Conservation (phyloP, 2,329 filamentous ascomycete genomes). For the Verticillium dahliae region DNA sequence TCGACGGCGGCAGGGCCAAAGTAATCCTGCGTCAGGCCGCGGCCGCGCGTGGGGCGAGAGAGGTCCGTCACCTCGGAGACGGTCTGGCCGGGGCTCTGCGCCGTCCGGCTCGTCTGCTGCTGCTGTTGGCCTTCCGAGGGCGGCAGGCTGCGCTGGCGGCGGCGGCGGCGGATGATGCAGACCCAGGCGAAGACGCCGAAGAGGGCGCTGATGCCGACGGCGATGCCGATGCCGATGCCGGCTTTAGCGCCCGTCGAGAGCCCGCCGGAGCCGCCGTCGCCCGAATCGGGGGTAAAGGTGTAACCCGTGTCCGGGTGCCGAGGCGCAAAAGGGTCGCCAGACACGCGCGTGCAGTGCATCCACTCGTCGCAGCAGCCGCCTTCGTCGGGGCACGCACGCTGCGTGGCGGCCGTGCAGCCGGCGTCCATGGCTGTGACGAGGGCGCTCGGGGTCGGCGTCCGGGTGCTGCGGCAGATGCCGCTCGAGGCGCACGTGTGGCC, state of each 20-base stretch:
- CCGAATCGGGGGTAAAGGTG: conserved; percentile 11
- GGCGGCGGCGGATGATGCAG: conserved; percentile 32
- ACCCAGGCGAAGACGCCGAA: conserved; percentile 40
- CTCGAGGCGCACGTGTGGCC: conserved; percentile 32
- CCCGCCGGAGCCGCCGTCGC: conserved; percentile 13
- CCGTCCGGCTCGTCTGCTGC: conserved; percentile 1
- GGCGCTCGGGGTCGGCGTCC: conserved; percentile 14
- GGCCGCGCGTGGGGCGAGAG: conserved; percentile 16
- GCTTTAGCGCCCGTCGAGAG: conserved; percentile 46
- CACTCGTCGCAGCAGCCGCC: conserved; percentile 43
- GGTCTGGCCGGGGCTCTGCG: conserved; percentile 2
- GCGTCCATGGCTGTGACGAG: conserved; percentile 26
- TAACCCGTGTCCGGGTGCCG: conserved; percentile 8
- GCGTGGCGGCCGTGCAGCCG: conserved; percentile 35
- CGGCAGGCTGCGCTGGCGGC: conserved; percentile 18
- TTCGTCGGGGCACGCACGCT: conserved; percentile 36
- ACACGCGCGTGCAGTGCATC: conserved; percentile 32
- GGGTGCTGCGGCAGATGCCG: conserved; percentile 24
- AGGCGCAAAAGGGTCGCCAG: conserved; percentile 32
- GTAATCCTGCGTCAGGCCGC: conserved; percentile 32
- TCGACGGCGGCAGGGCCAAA: conserved; percentile 34
- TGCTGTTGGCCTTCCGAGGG: conserved; percentile 1
- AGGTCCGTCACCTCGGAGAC: conserved; percentile 24
- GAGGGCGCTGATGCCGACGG: conserved; percentile 33
- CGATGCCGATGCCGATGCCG: conserved; percentile 49